Percentiles rank a stretch among this genome's conserved stretches.
phyloP scores from a whole-genome alignment of 257 asterid genomes.

The Solanum stenotomum region DNA sequence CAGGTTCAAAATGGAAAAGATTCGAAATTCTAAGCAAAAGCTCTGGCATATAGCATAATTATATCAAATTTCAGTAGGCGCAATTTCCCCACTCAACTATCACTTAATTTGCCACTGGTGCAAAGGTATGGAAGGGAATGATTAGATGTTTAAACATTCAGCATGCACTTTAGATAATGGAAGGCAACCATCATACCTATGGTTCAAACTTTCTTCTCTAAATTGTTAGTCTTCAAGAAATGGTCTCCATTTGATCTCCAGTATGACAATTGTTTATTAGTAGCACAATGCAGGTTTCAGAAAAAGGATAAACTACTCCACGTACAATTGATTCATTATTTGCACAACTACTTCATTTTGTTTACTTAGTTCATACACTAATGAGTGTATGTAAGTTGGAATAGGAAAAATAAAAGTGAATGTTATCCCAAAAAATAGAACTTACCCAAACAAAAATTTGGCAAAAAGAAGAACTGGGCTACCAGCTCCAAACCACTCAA shows the following conservation, averaged over 20 bases:
- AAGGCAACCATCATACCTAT: not conserved
- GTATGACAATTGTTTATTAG: not conserved
- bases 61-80: not conserved
- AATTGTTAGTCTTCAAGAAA: not conserved
- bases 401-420: not conserved
- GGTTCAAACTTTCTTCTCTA: not conserved
- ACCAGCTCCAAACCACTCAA: slow-evolving; percentile 74
- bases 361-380: not conserved
- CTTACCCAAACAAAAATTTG: slow-evolving; percentile 55
- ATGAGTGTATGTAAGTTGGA: not conserved
- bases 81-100: not conserved
- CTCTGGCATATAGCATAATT: not conserved
- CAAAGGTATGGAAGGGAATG: not conserved
- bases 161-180: not conserved
- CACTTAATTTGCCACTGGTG: not conserved
- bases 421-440: not conserved
- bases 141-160: not conserved
- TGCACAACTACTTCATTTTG: not conserved
- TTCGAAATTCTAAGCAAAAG: not conserved
- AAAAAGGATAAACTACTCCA: not conserved
- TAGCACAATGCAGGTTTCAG: not conserved
- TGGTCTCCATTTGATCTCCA: not conserved
- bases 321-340: not conserved
- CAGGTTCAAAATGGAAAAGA: not conserved
- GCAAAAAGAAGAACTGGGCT: slow-evolving; percentile 65